A percentile compares a stretch with the other conserved stretches of the same genome.
phyloP scores from a whole-genome alignment of 306 rosid genomes.

The Boehmeria nivea region DNA sequence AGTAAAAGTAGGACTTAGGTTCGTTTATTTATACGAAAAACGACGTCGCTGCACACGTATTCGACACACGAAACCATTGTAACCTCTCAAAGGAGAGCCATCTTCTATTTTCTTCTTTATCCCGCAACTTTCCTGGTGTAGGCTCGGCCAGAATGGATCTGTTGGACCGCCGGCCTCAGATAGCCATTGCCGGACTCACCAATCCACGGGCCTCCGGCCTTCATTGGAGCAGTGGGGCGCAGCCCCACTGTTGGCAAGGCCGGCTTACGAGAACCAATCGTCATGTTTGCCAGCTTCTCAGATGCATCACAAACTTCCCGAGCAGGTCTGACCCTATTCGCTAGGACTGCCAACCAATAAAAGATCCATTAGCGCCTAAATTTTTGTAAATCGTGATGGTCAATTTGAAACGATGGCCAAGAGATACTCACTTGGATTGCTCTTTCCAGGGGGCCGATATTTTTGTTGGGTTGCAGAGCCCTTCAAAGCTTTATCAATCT shows the following conservation, averaged over 20 bases:
- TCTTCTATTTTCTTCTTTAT: conserved; percentile 16
- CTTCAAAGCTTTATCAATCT: conserved; percentile 51
- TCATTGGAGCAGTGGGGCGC: conserved; percentile 55
- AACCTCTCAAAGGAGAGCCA: conserved; percentile 1
- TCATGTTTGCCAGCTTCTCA: conserved; percentile 72
- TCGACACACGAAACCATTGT: not conserved
- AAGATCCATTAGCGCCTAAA: not conserved
- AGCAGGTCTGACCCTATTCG: conserved; percentile 43
- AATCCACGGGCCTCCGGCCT: conserved; percentile 78
- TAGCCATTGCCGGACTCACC: conserved; percentile 58
- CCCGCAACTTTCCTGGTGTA: conserved; percentile 72
- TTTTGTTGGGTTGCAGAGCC: conserved; percentile 43
- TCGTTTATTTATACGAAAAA: not conserved
- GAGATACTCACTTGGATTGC: conserved; percentile 57
- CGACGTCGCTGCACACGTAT: conserved; percentile 1
- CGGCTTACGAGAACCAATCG: conserved; percentile 48
- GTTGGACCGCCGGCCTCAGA: conserved; percentile 49
- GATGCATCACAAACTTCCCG: conserved; percentile 66
- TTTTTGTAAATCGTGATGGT: no score
- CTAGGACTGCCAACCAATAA: conserved; percentile 38
- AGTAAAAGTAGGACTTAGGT: not conserved
- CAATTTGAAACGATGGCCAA: not conserved
- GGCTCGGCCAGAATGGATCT: conserved; percentile 50
- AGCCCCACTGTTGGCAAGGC: conserved; percentile 33
- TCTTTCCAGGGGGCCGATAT: conserved; percentile 71